Evolutionary conservation across 805 yeast species (phyloP).

Genomic region (Candida adriatica): DNA sequence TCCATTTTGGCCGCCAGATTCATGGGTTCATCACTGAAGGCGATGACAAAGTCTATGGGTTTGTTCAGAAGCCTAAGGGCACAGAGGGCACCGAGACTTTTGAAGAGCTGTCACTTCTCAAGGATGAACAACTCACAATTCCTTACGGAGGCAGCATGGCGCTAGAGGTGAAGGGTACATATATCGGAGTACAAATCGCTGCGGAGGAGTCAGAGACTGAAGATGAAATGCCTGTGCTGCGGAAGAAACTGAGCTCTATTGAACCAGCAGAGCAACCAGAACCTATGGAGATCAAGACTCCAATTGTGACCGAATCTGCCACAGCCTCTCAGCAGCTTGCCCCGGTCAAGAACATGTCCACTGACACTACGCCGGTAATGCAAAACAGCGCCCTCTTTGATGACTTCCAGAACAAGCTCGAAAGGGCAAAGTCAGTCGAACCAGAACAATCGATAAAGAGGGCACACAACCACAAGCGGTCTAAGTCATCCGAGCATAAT

Average conservation of each 20-base stretch:
- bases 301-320: background rate
- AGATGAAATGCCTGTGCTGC: conserved; percentile 27
- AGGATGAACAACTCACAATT: conserved; percentile 56
- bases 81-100: conserved; percentile 12
- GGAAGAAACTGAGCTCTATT: conserved; percentile 12
- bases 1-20: conserved; percentile 49
- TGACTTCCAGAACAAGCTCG: conserved; percentile 1
- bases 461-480: conserved; percentile 6
- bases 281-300: background rate
- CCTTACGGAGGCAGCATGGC: conserved; percentile 58
- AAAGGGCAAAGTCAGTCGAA: conserved; percentile 11
- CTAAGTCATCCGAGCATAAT: conserved; percentile 7
- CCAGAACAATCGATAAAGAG: conserved; percentile 2
- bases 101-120: conserved; percentile 43
- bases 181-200: conserved; percentile 44
- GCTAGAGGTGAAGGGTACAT: conserved; percentile 66
- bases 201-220: conserved; percentile 36
- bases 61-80: conserved; percentile 11
- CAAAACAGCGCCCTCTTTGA: conserved; percentile 5
- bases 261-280: conserved; percentile 12
- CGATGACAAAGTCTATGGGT: conserved; percentile 20
- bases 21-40: conserved; percentile 25
- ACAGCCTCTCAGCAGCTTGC: conserved; percentile 5
- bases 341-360: conserved; percentile 9
- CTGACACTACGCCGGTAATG: conserved; percentile 10